Evolutionary conservation across 306 rosid species (phyloP).

Genomic region (Glycine soja): DNA sequence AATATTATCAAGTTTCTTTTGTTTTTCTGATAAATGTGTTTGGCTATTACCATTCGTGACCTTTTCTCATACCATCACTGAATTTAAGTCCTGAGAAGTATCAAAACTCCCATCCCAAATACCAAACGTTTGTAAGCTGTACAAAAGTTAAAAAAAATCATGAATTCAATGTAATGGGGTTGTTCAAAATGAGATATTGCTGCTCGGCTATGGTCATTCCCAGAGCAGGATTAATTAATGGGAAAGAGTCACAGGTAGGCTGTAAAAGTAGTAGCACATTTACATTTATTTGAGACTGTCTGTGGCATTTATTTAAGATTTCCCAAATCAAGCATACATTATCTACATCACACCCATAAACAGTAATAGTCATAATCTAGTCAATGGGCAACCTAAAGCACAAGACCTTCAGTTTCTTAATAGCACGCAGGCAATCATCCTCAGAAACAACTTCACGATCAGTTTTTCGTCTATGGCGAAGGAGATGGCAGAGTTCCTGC

Average conservation of each 20-base stretch:
- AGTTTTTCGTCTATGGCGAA: slow-evolving; percentile 77
- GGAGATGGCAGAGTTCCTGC: slow-evolving; percentile 80
- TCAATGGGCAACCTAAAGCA: slow-evolving; percentile 32
- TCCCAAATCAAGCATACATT: not conserved
- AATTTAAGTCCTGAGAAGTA: not conserved
- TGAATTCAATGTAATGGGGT: not conserved
- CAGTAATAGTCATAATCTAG: slow-evolving; percentile 8
- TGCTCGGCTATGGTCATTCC: not conserved
- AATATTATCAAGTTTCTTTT: not conserved
- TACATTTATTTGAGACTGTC: not conserved
- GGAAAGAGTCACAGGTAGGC: not conserved
- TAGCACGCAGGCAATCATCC: slow-evolving; percentile 96
- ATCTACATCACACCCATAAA: slow-evolving; percentile 13
- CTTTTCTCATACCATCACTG: not conserved
- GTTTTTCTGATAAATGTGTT: not conserved
- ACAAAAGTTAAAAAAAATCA: not conserved
- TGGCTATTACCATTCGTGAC: not conserved
- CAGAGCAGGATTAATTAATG: not conserved
- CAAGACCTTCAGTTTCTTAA: slow-evolving; percentile 90
- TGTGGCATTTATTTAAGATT: slow-evolving; percentile 1
- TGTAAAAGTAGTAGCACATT: not conserved
- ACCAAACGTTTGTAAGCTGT: slow-evolving; percentile 2
- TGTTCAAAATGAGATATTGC: slow-evolving; percentile 23
- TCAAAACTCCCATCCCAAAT: slow-evolving; percentile 2
- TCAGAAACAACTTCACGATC: slow-evolving; percentile 91